A percentile compares a stretch with the other conserved stretches of the same genome.
Conservation (phyloP, 1,284 basidiomycete species). For the Sphaerobolus stellatus region DNA sequence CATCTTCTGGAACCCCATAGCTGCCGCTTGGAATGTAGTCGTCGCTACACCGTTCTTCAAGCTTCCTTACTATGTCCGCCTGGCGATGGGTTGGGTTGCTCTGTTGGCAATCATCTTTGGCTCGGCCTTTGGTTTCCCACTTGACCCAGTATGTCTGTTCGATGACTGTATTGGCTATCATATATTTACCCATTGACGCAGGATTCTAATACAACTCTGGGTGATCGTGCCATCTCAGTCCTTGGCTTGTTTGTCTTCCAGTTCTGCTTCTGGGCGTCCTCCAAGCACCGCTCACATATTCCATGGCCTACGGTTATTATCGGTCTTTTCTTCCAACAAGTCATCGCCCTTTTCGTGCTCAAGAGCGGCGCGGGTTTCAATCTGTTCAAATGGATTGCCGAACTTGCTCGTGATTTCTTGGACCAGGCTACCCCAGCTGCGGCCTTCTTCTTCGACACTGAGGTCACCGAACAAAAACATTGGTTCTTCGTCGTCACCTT, state of each 20-base stretch:
- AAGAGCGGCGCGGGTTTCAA: slow-evolving; percentile 78
- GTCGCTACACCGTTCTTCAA: slow-evolving; percentile 69
- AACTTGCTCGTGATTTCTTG: slow-evolving; percentile 72
- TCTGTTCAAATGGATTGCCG: slow-evolving; percentile 80
- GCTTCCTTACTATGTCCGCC: slow-evolving; percentile 56
- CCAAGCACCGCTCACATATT: slow-evolving; percentile 57
- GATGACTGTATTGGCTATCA: not conserved
- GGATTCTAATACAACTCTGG: slow-evolving; percentile 58
- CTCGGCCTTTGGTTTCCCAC: slow-evolving; percentile 76
- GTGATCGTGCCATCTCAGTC: slow-evolving; percentile 79
- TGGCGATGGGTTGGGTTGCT: slow-evolving; percentile 69
- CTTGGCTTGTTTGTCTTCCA: slow-evolving; percentile 79
- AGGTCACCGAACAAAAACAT: slow-evolving; percentile 57
- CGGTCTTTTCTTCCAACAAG: slow-evolving; percentile 82
- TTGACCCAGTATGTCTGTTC: slow-evolving; percentile 47
- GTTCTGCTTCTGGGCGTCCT: slow-evolving; percentile 64
- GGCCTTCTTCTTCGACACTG: slow-evolving; percentile 74
- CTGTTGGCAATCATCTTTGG: slow-evolving; percentile 76
- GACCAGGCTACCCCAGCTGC: slow-evolving; percentile 62
- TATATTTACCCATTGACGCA: not conserved
- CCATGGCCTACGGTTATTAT: slow-evolving; percentile 83
- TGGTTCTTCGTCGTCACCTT: slow-evolving; percentile 67
- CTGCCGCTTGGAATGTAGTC: slow-evolving; percentile 61
- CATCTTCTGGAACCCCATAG: slow-evolving; percentile 63
- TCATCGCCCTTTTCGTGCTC: slow-evolving; percentile 82